phyloP scores from a whole-genome alignment of 768 basidiomycete genomes.

The Auricularia auricula-judae region DNA sequence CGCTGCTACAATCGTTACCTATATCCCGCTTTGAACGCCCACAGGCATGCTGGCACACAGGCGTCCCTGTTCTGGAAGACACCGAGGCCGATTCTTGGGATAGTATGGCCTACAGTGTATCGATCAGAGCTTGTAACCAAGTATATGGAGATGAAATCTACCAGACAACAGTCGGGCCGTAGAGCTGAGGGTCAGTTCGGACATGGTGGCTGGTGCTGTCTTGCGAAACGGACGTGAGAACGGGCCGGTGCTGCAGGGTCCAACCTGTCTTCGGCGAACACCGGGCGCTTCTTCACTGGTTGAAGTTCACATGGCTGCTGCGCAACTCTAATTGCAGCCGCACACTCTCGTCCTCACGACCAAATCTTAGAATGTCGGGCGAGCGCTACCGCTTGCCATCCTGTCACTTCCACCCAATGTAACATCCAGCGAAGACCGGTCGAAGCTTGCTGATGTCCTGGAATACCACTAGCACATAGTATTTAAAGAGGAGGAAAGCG shows the following conservation, averaged over 20 bases:
- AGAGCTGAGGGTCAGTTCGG: neutral
- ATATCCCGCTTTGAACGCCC: conserved; percentile 32
- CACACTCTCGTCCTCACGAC: too few species aligned
- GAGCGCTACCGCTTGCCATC: too few species aligned
- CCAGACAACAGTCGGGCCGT: neutral
- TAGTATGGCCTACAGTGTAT: conserved; percentile 2
- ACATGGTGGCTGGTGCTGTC: neutral
- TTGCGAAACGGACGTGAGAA: neutral
- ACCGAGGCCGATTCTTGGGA: conserved; percentile 7
- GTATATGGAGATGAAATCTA: neutral
- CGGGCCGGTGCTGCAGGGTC: neutral
- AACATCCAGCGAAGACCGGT: too few species aligned
- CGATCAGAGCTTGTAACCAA: neutral
- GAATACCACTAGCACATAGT: too few species aligned
- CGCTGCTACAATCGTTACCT: neutral
- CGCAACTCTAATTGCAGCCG: too few species aligned
- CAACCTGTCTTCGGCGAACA: too few species aligned
- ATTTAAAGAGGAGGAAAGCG: too few species aligned
- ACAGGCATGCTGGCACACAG: conserved; percentile 41
- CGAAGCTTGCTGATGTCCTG: too few species aligned
- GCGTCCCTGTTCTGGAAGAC: conserved; percentile 41
- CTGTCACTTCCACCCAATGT: too few species aligned
- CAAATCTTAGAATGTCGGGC: too few species aligned
- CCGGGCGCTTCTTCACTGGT: too few species aligned
- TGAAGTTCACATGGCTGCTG: too few species aligned